Conservation (phyloP, 2,329 filamentous ascomycete species). For the Colletotrichum cuscutae region DNA sequence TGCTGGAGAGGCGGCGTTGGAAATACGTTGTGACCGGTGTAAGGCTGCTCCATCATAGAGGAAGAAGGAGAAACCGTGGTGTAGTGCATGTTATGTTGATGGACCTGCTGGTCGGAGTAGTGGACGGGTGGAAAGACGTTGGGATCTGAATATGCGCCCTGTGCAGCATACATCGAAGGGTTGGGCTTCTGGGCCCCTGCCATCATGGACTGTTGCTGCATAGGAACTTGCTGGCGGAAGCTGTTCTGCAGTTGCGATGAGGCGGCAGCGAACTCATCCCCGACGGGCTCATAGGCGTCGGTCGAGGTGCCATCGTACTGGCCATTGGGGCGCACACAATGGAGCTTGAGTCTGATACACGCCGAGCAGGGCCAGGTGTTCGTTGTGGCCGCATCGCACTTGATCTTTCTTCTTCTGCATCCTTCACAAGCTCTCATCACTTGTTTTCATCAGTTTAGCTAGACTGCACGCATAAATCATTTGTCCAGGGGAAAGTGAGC, state of each 20-base stretch:
- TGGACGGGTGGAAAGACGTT: slow-evolving; percentile 58
- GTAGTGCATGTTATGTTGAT: slow-evolving; percentile 63
- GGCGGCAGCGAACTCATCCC: slow-evolving; percentile 46
- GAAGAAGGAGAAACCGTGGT: slow-evolving; percentile 60
- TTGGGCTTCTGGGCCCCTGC: slow-evolving; percentile 52
- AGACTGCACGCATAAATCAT: not conserved
- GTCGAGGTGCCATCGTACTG: slow-evolving; percentile 71
- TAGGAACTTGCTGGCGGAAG: slow-evolving; percentile 62
- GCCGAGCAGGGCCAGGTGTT: slow-evolving; percentile 98
- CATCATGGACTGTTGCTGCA: slow-evolving; percentile 60
- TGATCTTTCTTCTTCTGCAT: slow-evolving; percentile 94
- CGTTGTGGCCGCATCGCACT: slow-evolving; percentile 96
- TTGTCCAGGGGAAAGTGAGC: slow-evolving; percentile 28
- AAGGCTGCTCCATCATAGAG: slow-evolving; percentile 62
- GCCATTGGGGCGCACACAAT: slow-evolving; percentile 90
- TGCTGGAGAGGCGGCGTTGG: slow-evolving; percentile 63
- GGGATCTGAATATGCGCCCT: slow-evolving; percentile 58
- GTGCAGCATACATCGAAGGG: slow-evolving; percentile 59
- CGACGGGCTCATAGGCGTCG: slow-evolving; percentile 58
- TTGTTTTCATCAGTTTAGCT: slow-evolving; percentile 46
- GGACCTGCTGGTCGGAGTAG: slow-evolving; percentile 57
- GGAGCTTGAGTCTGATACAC: slow-evolving; percentile 89
- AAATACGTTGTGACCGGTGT: slow-evolving; percentile 61
- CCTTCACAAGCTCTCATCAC: slow-evolving; percentile 98
- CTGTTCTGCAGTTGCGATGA: slow-evolving; percentile 54